Evolutionary conservation across 1,139 yeast species (phyloP).

Genomic region (Blastobotrys raffinosifermentans): DNA sequence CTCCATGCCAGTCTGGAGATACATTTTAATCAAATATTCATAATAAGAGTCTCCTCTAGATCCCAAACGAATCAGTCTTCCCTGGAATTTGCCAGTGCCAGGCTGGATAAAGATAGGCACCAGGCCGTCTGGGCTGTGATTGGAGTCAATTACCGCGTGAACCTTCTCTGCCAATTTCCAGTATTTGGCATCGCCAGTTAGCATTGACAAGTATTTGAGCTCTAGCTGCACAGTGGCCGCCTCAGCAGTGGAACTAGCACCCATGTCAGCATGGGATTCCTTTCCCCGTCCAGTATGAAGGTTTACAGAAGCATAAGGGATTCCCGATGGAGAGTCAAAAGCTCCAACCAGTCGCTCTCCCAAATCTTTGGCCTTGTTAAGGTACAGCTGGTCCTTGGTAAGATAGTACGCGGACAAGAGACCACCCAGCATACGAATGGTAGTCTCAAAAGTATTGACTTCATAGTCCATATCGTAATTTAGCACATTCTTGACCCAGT

Average conservation of each 20-base stretch:
- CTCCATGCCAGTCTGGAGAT: conserved; percentile 62
- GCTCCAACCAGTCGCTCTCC: conserved; percentile 55
- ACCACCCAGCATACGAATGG: conserved; percentile 86
- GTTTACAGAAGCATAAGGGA: conserved; percentile 79
- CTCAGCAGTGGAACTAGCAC: conserved; percentile 83
- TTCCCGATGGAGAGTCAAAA: conserved; percentile 56
- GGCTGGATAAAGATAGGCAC: conserved; percentile 80
- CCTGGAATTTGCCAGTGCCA: conserved; percentile 63
- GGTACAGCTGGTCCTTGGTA: conserved; percentile 60
- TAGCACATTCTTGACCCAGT: conserved; percentile 65
- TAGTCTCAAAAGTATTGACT: conserved; percentile 86
- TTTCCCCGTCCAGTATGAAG: conserved; percentile 57
- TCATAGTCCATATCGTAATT: conserved; percentile 60
- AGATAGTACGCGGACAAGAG: conserved; percentile 79
- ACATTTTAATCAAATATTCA: conserved; percentile 83
- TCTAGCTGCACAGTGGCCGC: conserved; percentile 85
- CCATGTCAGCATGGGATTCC: conserved; percentile 55
- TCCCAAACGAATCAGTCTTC: conserved; percentile 66
- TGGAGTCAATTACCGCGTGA: conserved; percentile 17
- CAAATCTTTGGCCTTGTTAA: conserved; percentile 73
- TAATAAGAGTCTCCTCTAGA: conserved; percentile 93
- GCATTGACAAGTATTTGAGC: conserved; percentile 70
- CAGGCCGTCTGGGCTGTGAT: conserved; percentile 62
- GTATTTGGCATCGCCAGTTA: conserved; percentile 72
- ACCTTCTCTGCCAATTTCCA: conserved; percentile 71